Conservation (phyloP, 2,329 filamentous ascomycete species). For the Tolypocladium inflatum region DNA sequence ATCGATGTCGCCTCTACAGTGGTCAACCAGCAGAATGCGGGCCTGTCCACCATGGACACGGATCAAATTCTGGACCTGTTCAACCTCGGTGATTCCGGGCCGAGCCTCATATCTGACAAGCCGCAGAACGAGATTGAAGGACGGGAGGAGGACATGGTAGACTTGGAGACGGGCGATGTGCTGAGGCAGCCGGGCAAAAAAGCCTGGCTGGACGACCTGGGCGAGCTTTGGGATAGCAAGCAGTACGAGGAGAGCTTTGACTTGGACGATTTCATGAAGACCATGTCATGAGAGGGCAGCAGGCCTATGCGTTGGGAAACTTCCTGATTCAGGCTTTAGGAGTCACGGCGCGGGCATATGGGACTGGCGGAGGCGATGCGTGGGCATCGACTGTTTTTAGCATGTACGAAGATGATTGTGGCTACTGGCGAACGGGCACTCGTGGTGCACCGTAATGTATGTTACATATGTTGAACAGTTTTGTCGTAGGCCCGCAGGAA, state of each 20-base stretch:
- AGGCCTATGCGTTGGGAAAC: neutral
- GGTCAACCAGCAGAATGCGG: slow-evolving; percentile 97
- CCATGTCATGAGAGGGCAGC: slow-evolving; percentile 54
- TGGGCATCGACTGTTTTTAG: neutral
- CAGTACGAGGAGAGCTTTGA: slow-evolving; percentile 99
- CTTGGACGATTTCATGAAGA: slow-evolving; percentile 88
- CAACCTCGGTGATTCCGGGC: slow-evolving; percentile 73
- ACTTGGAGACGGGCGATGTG: slow-evolving; percentile 84
- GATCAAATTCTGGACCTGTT: slow-evolving; percentile 97
- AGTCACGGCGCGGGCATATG: neutral
- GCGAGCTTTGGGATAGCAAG: slow-evolving; percentile 92
- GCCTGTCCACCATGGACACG: slow-evolving; percentile 91
- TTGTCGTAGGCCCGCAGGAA: neutral
- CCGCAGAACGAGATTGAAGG: slow-evolving; percentile 48
- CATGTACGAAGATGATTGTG: neutral
- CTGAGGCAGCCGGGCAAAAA: slow-evolving; percentile 95
- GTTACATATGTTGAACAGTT: neutral
- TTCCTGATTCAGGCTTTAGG: neutral
- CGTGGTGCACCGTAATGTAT: neutral
- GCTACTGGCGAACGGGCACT: neutral
- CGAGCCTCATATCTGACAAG: slow-evolving; percentile 54
- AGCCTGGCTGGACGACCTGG: slow-evolving; percentile 86
- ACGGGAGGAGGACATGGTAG: slow-evolving; percentile 78
- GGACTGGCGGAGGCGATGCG: neutral
- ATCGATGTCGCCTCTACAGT: slow-evolving; percentile 97